These are phyloP conservation scores for Neofusicoccum laricinum DNA, from an alignment of 2,329 filamentous ascomycete genomes.

Conservation along the genomic window DNA sequence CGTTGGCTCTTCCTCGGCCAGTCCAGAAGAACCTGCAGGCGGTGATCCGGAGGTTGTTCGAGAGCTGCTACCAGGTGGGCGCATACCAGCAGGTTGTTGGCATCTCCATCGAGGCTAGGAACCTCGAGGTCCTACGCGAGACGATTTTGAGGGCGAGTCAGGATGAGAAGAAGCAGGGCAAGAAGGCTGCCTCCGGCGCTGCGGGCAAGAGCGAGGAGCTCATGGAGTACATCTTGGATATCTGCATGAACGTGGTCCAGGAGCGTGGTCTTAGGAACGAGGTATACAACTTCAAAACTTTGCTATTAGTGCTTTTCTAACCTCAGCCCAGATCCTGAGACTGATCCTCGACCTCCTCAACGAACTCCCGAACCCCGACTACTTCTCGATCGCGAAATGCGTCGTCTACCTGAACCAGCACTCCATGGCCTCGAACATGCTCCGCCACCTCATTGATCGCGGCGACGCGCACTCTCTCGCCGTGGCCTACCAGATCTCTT, in stretches of 20 bases:
- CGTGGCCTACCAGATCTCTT: constrained; percentile 94
- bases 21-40: constrained; percentile 77
- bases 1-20: constrained; percentile 66
- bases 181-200: constrained; percentile 53
- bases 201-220: constrained; percentile 76
- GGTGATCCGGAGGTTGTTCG: constrained; percentile 86
- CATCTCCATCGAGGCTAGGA: constrained; percentile 92
- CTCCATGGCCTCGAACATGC: constrained; percentile 77
- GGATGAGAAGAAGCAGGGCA: constrained; percentile 68
- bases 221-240: constrained; percentile 93
- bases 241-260: constrained; percentile 97
- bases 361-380: constrained; percentile 88
- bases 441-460: constrained; percentile 75
- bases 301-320: constrained; percentile 18
- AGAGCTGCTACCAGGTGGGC: constrained; percentile 80
- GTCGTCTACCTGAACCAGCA: constrained; percentile 94
- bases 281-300: constrained; percentile 35
- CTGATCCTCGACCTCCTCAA: constrained; percentile 94
- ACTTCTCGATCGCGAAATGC: constrained; percentile 97
- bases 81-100: constrained; percentile 95
- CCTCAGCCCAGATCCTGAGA: constrained; percentile 65
- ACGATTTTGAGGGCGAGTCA: constrained; percentile 88
- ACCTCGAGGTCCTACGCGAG: constrained; percentile 78
- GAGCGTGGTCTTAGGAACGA: constrained; percentile 80
- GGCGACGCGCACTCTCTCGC: constrained; percentile 76